A percentile compares a stretch with the other conserved stretches of the same genome.
Conservation (phyloP, 164 flowering plant species). For the Hamamelis virginiana region DNA sequence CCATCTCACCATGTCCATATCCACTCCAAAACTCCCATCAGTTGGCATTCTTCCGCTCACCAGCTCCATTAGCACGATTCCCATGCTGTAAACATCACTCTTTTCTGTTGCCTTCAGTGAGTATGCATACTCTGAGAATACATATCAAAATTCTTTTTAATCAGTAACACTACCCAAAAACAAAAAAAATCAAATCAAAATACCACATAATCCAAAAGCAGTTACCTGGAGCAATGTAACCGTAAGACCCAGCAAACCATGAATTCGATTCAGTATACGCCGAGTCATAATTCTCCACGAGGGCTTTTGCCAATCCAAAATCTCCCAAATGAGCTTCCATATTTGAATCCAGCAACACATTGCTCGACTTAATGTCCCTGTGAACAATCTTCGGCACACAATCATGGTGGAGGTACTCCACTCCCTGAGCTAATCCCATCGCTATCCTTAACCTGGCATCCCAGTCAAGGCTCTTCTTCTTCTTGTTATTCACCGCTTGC, state of each 20-base stretch:
- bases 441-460: constrained; percentile 71
- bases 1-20: constrained; percentile 96
- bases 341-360: constrained; percentile 73
- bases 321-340: constrained; percentile 97
- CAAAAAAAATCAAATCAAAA: not conserved
- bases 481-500: constrained; percentile 37
- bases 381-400: constrained; percentile 88
- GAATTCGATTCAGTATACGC: constrained; percentile 53
- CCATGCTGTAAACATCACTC: constrained; percentile 96
- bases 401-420: constrained; percentile 94
- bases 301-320: constrained; percentile 82
- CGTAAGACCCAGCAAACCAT: constrained; percentile 93
- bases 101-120: constrained; percentile 86
- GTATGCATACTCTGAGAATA: constrained; percentile 80
- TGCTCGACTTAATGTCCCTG: constrained; percentile 92
- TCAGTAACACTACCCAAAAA: no score
- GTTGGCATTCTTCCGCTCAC: constrained; percentile 92
- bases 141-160: no score
- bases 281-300: constrained; percentile 50
- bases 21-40: constrained; percentile 59
- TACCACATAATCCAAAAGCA: not conserved
- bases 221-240: constrained; percentile 99
- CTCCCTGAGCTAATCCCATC: constrained; percentile 81
- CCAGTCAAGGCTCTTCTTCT: constrained; percentile 63
- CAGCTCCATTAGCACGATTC: constrained; percentile 92